Percentiles rank a stretch among this genome's conserved stretches.
phyloP scores from a whole-genome alignment of 1,139 yeast genomes.

The Debaryomycetaceae sp. region DNA sequence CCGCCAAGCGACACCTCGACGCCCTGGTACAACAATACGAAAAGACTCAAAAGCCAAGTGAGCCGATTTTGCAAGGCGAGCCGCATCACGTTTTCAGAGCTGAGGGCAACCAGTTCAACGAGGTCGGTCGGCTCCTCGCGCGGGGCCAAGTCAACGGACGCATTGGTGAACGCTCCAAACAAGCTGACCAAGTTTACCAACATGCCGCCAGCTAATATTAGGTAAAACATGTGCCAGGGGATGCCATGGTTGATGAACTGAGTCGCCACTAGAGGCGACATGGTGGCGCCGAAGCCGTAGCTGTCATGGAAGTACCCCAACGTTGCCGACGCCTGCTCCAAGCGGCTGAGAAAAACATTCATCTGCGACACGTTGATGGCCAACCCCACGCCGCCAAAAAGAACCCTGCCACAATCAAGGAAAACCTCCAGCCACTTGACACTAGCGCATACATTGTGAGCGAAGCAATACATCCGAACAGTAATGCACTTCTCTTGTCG shows the following conservation, averaged over 20 bases:
- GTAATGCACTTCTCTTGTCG: constrained; percentile 28
- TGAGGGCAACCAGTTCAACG: background rate
- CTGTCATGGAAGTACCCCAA: constrained; percentile 49
- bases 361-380: constrained; percentile 46
- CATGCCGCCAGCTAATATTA: constrained; percentile 35
- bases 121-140: constrained; percentile 25
- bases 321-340: constrained; percentile 36
- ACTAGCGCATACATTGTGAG: constrained; percentile 28
- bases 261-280: constrained; percentile 37
- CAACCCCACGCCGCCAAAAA: constrained; percentile 50
- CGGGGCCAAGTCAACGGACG: constrained; percentile 37
- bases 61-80: constrained; percentile 35
- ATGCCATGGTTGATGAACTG: constrained; percentile 41
- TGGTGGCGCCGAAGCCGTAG: constrained; percentile 51
- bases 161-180: constrained; percentile 29
- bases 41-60: constrained; percentile 54
- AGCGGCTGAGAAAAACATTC: constrained; percentile 45
- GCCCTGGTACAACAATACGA: constrained; percentile 62
- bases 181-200: constrained; percentile 17
- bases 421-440: constrained; percentile 23
- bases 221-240: constrained; percentile 45
- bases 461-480: constrained; percentile 25
- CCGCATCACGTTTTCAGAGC: constrained; percentile 1
- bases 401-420: constrained; percentile 42
- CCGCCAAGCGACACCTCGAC: constrained; percentile 68